Evolutionary conservation across 2,329 filamentous ascomycete species (phyloP).

Genomic region (Diplodia mutila): DNA sequence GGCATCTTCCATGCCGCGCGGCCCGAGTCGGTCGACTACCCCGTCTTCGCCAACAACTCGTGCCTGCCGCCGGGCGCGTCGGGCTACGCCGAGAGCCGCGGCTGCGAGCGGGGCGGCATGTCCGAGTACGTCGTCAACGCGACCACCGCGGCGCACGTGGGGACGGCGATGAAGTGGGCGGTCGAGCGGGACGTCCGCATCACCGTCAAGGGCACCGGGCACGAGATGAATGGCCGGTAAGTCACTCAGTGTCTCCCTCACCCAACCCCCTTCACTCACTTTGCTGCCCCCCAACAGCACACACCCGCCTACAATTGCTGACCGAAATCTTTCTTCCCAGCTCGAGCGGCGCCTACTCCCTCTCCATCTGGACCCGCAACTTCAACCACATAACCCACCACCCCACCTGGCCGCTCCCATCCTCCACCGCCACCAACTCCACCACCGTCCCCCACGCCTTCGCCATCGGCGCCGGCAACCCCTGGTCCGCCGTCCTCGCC

Average conservation of each 20-base stretch:
- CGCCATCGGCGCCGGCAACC: slow-evolving; percentile 34
- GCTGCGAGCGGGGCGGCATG: slow-evolving; percentile 30
- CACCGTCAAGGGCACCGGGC: slow-evolving; percentile 43
- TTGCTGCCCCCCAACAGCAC: too few species aligned
- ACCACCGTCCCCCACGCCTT: slow-evolving; percentile 39
- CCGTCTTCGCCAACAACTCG: slow-evolving; percentile 29
- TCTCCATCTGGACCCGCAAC: slow-evolving; percentile 44
- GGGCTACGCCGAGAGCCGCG: slow-evolving; percentile 33
- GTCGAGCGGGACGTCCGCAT: slow-evolving; percentile 38
- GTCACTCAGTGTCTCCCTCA: too few species aligned
- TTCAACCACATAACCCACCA: slow-evolving; percentile 41
- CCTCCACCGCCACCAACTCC: slow-evolving; percentile 40
- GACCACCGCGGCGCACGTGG: slow-evolving; percentile 27
- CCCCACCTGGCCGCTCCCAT: slow-evolving; percentile 38
- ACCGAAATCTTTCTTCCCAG: slow-evolving; percentile 23
- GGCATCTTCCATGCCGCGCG: slow-evolving; percentile 35
- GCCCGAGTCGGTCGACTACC: slow-evolving; percentile 10
- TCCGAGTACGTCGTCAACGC: slow-evolving; percentile 9
- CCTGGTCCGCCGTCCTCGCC: slow-evolving; percentile 32
- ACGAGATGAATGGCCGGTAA: slow-evolving; percentile 28
- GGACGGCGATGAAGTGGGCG: slow-evolving; percentile 35
- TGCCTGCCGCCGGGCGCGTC: slow-evolving; percentile 36
- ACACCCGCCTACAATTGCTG: not conserved
- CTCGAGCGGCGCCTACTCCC: slow-evolving; percentile 38
- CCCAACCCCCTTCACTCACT: too few species aligned